Conservation (phyloP, 257 asterid genomes). For the Anisodus acutangulus region DNA sequence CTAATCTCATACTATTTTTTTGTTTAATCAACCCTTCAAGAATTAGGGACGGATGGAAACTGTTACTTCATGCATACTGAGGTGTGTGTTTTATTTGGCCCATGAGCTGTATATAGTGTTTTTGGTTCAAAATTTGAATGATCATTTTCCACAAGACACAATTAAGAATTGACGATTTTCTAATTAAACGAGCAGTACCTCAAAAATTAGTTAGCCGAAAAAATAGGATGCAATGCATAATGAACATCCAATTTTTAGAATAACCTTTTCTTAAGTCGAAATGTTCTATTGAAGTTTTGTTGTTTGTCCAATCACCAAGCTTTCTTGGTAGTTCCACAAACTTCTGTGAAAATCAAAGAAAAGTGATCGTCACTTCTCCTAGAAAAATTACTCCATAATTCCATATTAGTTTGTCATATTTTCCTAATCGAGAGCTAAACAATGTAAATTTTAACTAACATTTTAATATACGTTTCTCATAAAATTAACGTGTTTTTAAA, state of each 20-base stretch:
- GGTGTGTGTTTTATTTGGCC: not conserved
- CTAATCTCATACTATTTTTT: not conserved
- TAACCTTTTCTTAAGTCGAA: not conserved
- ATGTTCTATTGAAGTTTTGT: not conserved
- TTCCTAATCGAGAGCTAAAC: no score
- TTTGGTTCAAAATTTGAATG: not conserved
- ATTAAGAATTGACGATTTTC: not conserved
- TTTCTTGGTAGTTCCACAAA: not conserved
- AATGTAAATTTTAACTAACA: no score
- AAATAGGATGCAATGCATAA: no score
- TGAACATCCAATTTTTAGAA: not conserved
- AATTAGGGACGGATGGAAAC: not conserved
- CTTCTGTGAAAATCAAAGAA: not conserved
- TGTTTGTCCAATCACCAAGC: not conserved
- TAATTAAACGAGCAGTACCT: not conserved
- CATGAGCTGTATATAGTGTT: not conserved
- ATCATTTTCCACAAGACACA: not conserved
- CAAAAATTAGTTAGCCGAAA: no score
- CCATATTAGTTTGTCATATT: no score
- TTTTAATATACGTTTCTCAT: no score
- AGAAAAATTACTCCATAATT: no score
- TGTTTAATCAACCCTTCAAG: not conserved
- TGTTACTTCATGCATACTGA: not conserved
- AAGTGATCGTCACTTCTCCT: not conserved
- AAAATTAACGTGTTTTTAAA: no score